Conservation (phyloP, 257 asterid species). For the Dorcoceras hygrometricum region DNA sequence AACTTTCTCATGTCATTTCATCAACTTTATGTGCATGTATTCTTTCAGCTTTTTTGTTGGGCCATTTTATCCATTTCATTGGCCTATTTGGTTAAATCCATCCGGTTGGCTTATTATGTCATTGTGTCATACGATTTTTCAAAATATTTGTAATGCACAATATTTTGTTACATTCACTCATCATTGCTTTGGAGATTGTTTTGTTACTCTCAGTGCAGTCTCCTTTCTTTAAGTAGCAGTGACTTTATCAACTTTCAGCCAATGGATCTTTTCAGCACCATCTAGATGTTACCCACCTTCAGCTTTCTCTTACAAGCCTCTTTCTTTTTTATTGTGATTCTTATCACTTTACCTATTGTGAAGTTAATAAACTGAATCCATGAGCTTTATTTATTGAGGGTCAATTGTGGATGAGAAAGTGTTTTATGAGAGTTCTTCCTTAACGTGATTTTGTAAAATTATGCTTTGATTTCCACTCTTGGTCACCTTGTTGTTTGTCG, state of each 20-base stretch:
- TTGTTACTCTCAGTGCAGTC: conserved; percentile 6
- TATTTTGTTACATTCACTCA: neutral
- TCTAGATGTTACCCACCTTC: neutral
- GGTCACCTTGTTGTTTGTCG: conserved; percentile 10
- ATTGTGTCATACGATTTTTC: neutral
- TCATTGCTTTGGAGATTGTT: neutral
- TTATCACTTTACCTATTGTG: neutral
- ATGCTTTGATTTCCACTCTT: neutral
- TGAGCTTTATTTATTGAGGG: conserved; percentile 2
- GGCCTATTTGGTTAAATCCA: neutral
- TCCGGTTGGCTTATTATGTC: neutral
- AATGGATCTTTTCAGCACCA: neutral
- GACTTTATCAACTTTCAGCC: conserved; percentile 1
- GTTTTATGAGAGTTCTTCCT: neutral
- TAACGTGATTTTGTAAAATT: neutral
- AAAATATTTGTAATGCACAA: neutral
- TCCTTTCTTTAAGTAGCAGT: neutral
- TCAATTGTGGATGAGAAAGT: neutral
- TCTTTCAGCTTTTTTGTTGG: neutral
- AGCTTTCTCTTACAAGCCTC: conserved; percentile 1
- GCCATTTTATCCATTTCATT: neutral
- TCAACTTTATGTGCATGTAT: neutral
- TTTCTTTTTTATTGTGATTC: conserved; percentile 7
- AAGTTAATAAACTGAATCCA: conserved; percentile 3
- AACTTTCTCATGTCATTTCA: neutral